Conservation (phyloP, 768 basidiomycete species). For the Pulveroboletus frians region DNA sequence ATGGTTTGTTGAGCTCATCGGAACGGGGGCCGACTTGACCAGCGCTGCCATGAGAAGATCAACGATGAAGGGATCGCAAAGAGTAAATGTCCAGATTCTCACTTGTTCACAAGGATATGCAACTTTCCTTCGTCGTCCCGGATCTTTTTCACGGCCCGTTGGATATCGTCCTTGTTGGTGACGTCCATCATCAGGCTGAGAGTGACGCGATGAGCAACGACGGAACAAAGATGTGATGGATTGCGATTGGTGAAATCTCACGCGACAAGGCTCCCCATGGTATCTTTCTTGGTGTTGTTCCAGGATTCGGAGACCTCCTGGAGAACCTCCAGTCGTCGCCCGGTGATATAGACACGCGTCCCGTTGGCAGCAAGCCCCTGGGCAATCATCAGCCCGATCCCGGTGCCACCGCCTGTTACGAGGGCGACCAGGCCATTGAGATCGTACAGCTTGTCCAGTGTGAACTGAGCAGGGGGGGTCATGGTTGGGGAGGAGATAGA, state of each 20-base stretch:
- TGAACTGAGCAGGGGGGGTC: conserved; percentile 22
- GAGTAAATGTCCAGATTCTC: conserved; percentile 10
- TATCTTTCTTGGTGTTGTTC: conserved; percentile 33
- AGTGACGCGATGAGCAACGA: neutral
- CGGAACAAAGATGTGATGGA: neutral
- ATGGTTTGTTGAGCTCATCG: conserved; percentile 50
- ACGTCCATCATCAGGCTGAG: conserved; percentile 64
- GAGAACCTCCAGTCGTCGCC: conserved; percentile 61
- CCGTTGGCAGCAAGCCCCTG: conserved; percentile 71
- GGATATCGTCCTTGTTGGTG: conserved; percentile 64
- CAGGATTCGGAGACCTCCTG: conserved; percentile 49
- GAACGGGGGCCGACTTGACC: conserved; percentile 67
- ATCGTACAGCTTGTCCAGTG: conserved; percentile 36
- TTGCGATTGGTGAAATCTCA: conserved; percentile 30
- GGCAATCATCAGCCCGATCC: conserved; percentile 62
- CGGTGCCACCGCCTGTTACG: conserved; percentile 47
- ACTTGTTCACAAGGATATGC: conserved; percentile 85
- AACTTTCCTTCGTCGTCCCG: conserved; percentile 51
- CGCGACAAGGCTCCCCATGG: conserved; percentile 54
- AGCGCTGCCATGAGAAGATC: conserved; percentile 42
- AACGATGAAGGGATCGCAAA: conserved; percentile 1
- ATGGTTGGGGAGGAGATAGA: conserved; percentile 8
- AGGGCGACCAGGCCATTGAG: conserved; percentile 53
- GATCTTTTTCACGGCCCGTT: conserved; percentile 41
- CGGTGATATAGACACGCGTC: conserved; percentile 77